A percentile compares a stretch with the other conserved stretches of the same genome.
These are phyloP conservation scores for Torrubiella hemipterigena DNA, from an alignment of 2,329 filamentous ascomycete species.

Conservation along the genomic window DNA sequence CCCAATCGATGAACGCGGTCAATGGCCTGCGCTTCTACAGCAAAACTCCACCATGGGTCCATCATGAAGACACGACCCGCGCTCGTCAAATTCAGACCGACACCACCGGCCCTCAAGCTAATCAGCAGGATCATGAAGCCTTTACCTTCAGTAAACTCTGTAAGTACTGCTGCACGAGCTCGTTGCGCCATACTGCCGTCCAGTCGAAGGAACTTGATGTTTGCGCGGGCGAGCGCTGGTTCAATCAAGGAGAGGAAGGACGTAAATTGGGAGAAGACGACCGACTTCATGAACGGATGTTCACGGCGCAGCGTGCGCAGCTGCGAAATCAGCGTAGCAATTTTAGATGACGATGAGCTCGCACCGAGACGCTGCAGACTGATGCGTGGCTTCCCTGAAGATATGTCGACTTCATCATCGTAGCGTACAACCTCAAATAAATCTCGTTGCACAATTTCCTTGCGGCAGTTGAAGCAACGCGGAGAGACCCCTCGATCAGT, in stretches of 20 bases:
- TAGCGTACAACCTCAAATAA: constrained; percentile 87
- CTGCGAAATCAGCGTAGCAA: constrained; percentile 65
- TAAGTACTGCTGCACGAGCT: constrained; percentile 64
- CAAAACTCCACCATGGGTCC: constrained; percentile 99
- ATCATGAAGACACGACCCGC: constrained; percentile 94
- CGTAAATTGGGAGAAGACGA: constrained; percentile 96
- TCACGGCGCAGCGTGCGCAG: constrained; percentile 57
- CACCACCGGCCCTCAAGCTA: constrained; percentile 79
- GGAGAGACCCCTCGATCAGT: constrained; percentile 63
- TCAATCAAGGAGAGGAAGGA: constrained; percentile 89
- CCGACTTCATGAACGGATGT: constrained; percentile 65
- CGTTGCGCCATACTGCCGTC: constrained; percentile 88
- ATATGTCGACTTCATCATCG: constrained; percentile 42
- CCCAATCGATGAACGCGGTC: constrained; percentile 97
- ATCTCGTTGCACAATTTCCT: constrained; percentile 68
- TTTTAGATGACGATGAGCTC: constrained; percentile 74
- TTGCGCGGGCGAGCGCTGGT: constrained; percentile 59
- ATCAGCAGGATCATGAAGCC: constrained; percentile 69
- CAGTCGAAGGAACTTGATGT: constrained; percentile 73
- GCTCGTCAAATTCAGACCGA: constrained; percentile 83
- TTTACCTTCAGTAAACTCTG: constrained; percentile 49
- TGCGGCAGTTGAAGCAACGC: constrained; percentile 83
- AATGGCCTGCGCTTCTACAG: constrained; percentile 92
- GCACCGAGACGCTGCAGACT: constrained; percentile 48
- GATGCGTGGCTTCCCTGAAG: constrained; percentile 36